Evolutionary conservation across 2,329 filamentous ascomycete species (phyloP), one percentile per base, ranked within the genome.

Genomic region (Xylaria sp.): DNA sequence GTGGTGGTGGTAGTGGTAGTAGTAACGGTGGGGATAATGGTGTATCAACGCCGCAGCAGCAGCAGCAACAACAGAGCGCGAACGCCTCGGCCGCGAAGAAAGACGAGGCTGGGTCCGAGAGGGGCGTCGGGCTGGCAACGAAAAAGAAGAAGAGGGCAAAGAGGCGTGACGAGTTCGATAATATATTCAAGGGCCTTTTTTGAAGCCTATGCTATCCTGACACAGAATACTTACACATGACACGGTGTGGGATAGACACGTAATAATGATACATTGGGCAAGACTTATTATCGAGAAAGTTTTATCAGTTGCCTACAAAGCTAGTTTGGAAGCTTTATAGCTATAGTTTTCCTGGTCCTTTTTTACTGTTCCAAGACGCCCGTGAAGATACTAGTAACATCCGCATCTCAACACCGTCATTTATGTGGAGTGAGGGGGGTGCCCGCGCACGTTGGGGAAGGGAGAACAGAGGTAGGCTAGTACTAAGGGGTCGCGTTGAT

Each of bases 101-200:
- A 13, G 18, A 21, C 19, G 22, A 17, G 9, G 17, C 2, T 18
- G 21, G 6, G 11, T 3, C 39, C 21, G 39, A 29, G 38, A 52
- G 39, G 9, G 47, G 52, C 9, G 34, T 4, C 9, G 62, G 46
- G 41, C 26, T 39, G 39, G 44, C 42, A 44, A 70, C 55, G 58
- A 65, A 61, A 40, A 67, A 66, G 52, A 74, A 76, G 52, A 76
- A 72, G 56, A 83, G 78, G 66, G 85, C 82, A 70, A 85, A 81
- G 63, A 81, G 76, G 37, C 76, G 76, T 5, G 84, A 92, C 67
- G 87, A 83, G 39, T 89, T 93, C 50, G 89, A 92, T 57, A 85
- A 86, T 66, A 71, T 93, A 20, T 94, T 94, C 66, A 80, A 78
- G 48, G 81, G 81, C 8, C 70, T 90, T 8, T 63, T 82, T 39